phyloP scores from a whole-genome alignment of 2,329 filamentous ascomycete genomes.

The Alternaria viburni region DNA sequence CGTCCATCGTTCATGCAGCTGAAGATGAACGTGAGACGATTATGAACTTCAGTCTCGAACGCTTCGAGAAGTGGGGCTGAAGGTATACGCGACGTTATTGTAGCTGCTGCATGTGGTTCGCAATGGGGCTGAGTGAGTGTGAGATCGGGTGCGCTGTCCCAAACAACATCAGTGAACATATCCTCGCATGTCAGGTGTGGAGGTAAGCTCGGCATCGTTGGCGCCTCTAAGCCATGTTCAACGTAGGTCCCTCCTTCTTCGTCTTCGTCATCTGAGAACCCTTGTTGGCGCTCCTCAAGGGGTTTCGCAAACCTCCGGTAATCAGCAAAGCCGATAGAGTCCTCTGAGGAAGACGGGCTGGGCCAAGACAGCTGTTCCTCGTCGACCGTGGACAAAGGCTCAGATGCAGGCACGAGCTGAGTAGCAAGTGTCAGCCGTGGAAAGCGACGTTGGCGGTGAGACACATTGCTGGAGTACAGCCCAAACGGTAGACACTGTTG shows the following conservation, averaged over 20 bases:
- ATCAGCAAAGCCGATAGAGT: constrained; percentile 2
- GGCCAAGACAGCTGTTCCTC: background rate
- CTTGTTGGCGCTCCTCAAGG: background rate
- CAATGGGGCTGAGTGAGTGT: background rate
- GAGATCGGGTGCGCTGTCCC: background rate
- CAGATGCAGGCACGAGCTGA: background rate
- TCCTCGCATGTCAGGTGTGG: background rate
- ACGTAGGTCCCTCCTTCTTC: background rate
- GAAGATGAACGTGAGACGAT: background rate
- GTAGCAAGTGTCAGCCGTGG: background rate
- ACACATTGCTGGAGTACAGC: background rate
- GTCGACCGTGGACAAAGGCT: background rate
- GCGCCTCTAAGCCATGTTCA: background rate
- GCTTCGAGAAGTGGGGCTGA: background rate
- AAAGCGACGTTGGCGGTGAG: background rate
- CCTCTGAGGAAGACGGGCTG: background rate
- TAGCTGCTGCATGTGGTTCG: background rate
- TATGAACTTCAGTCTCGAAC: constrained; percentile 1
- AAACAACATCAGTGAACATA: constrained; percentile 5
- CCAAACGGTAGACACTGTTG: background rate
- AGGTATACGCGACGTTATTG: background rate
- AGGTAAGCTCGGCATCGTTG: background rate
- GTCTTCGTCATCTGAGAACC: constrained; percentile 5
- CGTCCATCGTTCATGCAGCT: constrained; percentile 1
- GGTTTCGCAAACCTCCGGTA: background rate